These are phyloP conservation scores for Camelina sativa DNA, from an alignment of 345 rosid genomes.

Conservation along the genomic window DNA sequence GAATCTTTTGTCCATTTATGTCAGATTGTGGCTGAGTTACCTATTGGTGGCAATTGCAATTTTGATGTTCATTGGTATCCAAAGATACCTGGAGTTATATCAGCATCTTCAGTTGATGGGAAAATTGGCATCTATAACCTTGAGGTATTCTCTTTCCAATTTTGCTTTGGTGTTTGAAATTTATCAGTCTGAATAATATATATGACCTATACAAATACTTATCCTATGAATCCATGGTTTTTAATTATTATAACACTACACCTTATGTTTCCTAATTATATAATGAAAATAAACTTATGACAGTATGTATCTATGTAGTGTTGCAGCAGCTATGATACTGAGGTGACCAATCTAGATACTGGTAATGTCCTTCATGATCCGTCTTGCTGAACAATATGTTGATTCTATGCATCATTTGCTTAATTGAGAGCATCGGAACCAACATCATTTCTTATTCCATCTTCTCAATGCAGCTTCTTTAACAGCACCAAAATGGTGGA, in stretches of 20 bases:
- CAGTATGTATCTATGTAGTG: not conserved
- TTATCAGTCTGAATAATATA: too few species aligned
- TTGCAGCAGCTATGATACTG: not conserved
- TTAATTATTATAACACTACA: too few species aligned
- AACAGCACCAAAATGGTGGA: slow-evolving; percentile 94
- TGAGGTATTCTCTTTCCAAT: not conserved
- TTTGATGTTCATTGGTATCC: slow-evolving; percentile 8
- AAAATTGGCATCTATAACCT: not conserved
- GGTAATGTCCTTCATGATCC: not conserved
- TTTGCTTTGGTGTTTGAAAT: not conserved
- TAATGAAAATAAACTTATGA: not conserved
- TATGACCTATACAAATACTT: too few species aligned
- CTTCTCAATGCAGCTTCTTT: slow-evolving; percentile 51
- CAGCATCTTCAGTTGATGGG: not conserved
- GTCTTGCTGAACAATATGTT: not conserved
- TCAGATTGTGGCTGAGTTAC: not conserved
- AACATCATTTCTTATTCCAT: slow-evolving; percentile 1
- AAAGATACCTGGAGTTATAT: not conserved
- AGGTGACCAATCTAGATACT: not conserved
- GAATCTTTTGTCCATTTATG: not conserved
- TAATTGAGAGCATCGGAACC: not conserved
- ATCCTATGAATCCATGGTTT: not conserved
- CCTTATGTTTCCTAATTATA: too few species aligned
- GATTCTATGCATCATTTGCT: not conserved
- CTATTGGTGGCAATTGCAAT: not conserved